These are phyloP conservation scores for Boletus subcaerulescens DNA, from an alignment of 768 basidiomycete genomes.

Conservation along the genomic window DNA sequence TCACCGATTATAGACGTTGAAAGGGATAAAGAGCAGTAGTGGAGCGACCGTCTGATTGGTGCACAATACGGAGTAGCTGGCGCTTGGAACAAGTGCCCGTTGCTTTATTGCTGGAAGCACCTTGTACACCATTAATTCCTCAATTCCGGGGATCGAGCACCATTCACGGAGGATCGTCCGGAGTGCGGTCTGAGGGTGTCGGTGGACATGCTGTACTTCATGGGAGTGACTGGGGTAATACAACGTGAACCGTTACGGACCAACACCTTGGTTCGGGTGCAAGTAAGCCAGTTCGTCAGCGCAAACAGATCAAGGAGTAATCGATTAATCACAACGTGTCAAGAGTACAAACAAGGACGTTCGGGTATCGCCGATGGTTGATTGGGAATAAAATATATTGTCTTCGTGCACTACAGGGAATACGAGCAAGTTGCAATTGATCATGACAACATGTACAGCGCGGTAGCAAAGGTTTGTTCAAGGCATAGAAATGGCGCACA, in stretches of 20 bases:
- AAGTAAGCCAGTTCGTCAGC: background rate
- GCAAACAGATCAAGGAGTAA: background rate
- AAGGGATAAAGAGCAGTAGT: too few relatives aligned
- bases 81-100: too few relatives aligned
- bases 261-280: background rate
- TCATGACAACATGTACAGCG: constrained; percentile 30
- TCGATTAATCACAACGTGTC: background rate
- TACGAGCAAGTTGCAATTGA: constrained; percentile 26
- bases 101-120: too few relatives aligned
- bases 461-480: constrained; percentile 17
- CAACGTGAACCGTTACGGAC: too few relatives aligned
- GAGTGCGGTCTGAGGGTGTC: background rate
- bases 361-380: constrained; percentile 3
- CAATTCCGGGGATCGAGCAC: background rate
- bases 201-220: too few relatives aligned
- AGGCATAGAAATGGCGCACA: constrained; percentile 25
- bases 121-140: background rate
- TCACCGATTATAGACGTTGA: too few relatives aligned
- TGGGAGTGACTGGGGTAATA: too few relatives aligned
- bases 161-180: background rate
- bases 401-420: constrained; percentile 22
- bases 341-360: too few relatives aligned
- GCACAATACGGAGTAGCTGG: too few relatives aligned
- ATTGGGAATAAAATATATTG: constrained; percentile 13
- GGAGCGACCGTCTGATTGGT: too few relatives aligned